Evolutionary conservation across 2,329 filamentous ascomycete genomes (phyloP).

Genomic region (Apiospora phragmitis): DNA sequence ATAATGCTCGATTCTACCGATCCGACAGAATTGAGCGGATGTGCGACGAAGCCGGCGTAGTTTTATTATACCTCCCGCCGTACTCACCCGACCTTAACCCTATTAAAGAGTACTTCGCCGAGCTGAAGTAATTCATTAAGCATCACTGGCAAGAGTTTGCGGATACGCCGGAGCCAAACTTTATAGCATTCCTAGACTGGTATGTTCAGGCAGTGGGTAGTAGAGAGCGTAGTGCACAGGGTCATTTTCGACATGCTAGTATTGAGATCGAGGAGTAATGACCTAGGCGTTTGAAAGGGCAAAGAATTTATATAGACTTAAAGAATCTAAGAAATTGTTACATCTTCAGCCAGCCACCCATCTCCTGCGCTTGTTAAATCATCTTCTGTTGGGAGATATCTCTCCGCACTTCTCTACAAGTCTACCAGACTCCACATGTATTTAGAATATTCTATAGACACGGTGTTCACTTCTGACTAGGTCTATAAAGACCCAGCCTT

Average conservation of each 20-base stretch:
- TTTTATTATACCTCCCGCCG: conserved; percentile 14
- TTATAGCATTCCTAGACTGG: conserved; percentile 25
- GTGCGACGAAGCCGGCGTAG: conserved; percentile 20
- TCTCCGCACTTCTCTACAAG: no score
- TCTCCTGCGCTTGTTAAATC: background rate
- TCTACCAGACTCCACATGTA: no score
- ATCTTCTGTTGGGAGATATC: no score
- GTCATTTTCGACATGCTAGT: conserved; percentile 22
- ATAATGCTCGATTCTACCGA: conserved; percentile 31
- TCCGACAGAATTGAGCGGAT: conserved; percentile 24
- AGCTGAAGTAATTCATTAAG: conserved; percentile 15
- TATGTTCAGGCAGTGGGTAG: conserved; percentile 24
- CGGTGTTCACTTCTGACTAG: no score
- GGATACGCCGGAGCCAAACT: conserved; percentile 17
- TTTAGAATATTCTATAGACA: no score
- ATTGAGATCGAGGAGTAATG: conserved; percentile 19
- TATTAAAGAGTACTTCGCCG: conserved; percentile 16
- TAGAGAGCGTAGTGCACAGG: conserved; percentile 21
- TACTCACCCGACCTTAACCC: conserved; percentile 15
- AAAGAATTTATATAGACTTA: no score
- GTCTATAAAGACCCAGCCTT: no score
- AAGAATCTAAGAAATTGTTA: no score
- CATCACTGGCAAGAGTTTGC: conserved; percentile 8
- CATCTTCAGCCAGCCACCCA: background rate
- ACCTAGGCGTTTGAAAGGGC: background rate